These are phyloP conservation scores for Barnettozyma hawaiiensis DNA, from an alignment of 1,139 yeast genomes.

Conservation along the genomic window DNA sequence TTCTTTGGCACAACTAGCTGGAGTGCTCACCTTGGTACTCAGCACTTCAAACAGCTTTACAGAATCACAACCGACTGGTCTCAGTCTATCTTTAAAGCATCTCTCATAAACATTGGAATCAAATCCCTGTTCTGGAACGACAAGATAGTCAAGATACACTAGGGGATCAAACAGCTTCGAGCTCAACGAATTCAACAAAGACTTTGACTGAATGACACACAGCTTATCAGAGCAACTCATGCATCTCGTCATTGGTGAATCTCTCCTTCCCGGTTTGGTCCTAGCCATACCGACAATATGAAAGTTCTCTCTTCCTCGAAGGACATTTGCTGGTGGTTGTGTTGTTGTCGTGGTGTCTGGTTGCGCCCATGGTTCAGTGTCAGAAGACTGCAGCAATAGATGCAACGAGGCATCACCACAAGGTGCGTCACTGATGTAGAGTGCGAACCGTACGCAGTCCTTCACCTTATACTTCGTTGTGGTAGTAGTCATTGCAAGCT, in stretches of 20 bases:
- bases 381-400: conserved; percentile 28
- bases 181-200: conserved; percentile 50
- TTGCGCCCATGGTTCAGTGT: conserved; percentile 27
- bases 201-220: conserved; percentile 55
- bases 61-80: conserved; percentile 21
- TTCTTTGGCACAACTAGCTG: conserved; percentile 24
- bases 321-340: conserved; percentile 16
- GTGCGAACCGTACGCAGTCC: conserved; percentile 39
- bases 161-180: conserved; percentile 35
- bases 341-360: conserved; percentile 16
- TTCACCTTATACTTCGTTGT: conserved; percentile 30
- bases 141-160: conserved; percentile 47
- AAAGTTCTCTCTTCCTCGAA: conserved; percentile 67
- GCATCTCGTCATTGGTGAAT: conserved; percentile 62
- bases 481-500: not conserved
- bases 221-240: conserved; percentile 89
- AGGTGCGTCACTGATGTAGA: conserved; percentile 77
- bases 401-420: conserved; percentile 89
- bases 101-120: conserved; percentile 39
- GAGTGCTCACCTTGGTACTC: conserved; percentile 21
- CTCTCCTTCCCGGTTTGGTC: conserved; percentile 87
- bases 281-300: conserved; percentile 58
- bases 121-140: conserved; percentile 41
- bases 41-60: conserved; percentile 1
- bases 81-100: conserved; percentile 41